Percentiles rank a stretch among this genome's conserved stretches.
Conservation (phyloP, 352 stramenopile species). For the Pythium coloratum region DNA sequence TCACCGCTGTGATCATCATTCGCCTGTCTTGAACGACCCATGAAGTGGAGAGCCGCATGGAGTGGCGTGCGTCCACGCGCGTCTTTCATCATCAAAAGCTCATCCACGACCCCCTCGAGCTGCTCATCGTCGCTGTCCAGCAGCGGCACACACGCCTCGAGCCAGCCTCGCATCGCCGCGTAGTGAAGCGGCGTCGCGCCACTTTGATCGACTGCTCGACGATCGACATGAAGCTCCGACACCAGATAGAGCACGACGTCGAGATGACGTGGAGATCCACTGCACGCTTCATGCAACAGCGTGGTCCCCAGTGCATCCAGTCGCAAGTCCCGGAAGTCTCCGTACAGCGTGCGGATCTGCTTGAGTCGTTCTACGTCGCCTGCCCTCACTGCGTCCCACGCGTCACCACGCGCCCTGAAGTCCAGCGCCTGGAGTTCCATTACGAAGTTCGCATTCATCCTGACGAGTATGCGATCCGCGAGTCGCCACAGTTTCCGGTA, state of each 20-base stretch:
- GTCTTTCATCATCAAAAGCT: slow-evolving; percentile 39
- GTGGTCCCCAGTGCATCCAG: slow-evolving; percentile 20
- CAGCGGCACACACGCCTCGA: slow-evolving; percentile 48
- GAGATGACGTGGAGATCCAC: slow-evolving; percentile 25
- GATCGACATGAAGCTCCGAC: background rate
- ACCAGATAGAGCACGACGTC: slow-evolving; percentile 9
- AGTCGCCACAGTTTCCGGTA: slow-evolving; percentile 41
- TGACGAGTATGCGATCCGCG: slow-evolving; percentile 36
- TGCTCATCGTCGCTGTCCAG: slow-evolving; percentile 22
- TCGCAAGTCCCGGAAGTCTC: background rate
- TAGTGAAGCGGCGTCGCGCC: slow-evolving; percentile 54
- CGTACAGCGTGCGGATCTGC: slow-evolving; percentile 34
- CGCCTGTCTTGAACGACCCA: background rate
- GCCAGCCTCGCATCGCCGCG: slow-evolving; percentile 38
- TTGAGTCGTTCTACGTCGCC: slow-evolving; percentile 45
- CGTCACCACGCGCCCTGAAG: slow-evolving; percentile 36
- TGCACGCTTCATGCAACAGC: slow-evolving; percentile 64
- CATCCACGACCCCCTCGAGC: slow-evolving; percentile 13
- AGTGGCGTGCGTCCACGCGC: slow-evolving; percentile 46
- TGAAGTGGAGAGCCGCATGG: slow-evolving; percentile 9
- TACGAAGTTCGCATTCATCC: background rate
- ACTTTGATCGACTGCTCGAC: background rate
- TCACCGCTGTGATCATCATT: background rate
- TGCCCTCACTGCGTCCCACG: slow-evolving; percentile 45
- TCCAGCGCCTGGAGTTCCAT: slow-evolving; percentile 28